phyloP scores from a whole-genome alignment of 257 asterid species.

The Solanum sparsipilum region DNA sequence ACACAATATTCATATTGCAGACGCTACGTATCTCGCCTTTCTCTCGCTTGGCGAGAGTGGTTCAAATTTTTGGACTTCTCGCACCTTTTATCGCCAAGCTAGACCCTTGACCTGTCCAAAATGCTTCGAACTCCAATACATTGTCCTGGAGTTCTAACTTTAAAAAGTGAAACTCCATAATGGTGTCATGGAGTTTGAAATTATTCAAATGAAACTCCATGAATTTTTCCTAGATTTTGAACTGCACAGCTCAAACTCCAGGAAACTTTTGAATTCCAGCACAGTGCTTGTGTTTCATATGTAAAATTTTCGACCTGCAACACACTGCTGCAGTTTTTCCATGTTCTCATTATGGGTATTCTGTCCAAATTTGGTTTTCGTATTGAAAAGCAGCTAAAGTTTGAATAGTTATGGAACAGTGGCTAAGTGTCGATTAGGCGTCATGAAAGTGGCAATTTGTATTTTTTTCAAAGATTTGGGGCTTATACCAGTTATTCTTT shows the following conservation, averaged over 20 bases:
- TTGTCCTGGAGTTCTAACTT: background rate
- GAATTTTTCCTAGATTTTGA: background rate
- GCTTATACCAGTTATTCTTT: background rate
- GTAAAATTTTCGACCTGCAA: background rate
- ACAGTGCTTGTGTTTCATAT: background rate
- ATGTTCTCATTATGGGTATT: background rate
- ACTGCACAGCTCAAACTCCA: background rate
- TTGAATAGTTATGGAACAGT: background rate
- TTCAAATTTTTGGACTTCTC: background rate
- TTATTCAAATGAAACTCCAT: background rate
- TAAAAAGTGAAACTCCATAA: background rate
- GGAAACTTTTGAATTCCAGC: background rate
- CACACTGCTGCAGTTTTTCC: background rate
- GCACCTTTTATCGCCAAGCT: background rate
- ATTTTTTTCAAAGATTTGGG: background rate
- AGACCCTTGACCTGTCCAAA: background rate
- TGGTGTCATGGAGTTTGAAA: background rate
- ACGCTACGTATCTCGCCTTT: slow-evolving; percentile 35
- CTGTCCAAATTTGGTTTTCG: background rate
- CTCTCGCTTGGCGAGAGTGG: background rate
- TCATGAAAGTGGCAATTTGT: background rate
- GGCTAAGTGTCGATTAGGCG: background rate
- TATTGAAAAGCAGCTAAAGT: background rate
- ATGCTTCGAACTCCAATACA: background rate
- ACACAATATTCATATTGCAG: slow-evolving; percentile 53